These are phyloP conservation scores for Geosmithia putterillii DNA, from an alignment of 2,329 filamentous ascomycete genomes.

Conservation along the genomic window DNA sequence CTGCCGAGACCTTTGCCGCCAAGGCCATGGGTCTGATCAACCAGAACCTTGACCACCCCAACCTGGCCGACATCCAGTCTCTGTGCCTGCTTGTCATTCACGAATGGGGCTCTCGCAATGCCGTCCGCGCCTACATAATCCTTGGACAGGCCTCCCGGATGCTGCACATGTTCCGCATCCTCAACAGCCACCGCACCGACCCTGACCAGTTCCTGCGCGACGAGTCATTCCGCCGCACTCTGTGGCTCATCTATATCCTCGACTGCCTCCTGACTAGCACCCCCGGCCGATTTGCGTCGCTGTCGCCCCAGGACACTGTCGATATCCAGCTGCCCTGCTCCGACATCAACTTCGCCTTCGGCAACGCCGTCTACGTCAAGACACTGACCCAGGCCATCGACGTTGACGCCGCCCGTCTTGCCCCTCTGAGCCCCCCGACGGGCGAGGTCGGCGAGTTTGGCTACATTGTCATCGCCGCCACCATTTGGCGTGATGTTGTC, in stretches of 20 bases:
- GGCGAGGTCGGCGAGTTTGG: constrained; percentile 48
- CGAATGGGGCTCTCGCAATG: constrained; percentile 50
- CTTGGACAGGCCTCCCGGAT: constrained; percentile 51
- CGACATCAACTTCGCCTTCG: constrained; percentile 52
- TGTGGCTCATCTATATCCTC: constrained; percentile 52
- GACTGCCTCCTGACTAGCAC: constrained; percentile 51
- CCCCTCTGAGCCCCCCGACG: constrained; percentile 23
- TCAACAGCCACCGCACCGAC: constrained; percentile 40
- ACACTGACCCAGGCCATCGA: constrained; percentile 34
- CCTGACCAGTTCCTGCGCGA: constrained; percentile 44
- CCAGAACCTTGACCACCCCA: constrained; percentile 45
- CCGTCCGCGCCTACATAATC: constrained; percentile 50
- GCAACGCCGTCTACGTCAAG: constrained; percentile 45
- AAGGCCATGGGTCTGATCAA: constrained; percentile 46
- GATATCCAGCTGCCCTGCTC: constrained; percentile 46
- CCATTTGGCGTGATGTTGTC: constrained; percentile 49
- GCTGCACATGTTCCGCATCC: constrained; percentile 51
- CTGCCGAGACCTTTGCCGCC: constrained; percentile 45
- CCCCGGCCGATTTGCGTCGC: constrained; percentile 43
- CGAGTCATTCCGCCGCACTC: constrained; percentile 46
- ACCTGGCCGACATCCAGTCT: constrained; percentile 48
- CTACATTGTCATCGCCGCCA: constrained; percentile 47
- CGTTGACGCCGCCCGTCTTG: constrained; percentile 17
- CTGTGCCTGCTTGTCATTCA: constrained; percentile 49
- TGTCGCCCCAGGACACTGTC: constrained; percentile 40